Percentiles rank a stretch among this genome's conserved stretches.
Conservation (phyloP, 2,329 filamentous ascomycete species). For the Colletotrichum paranaense region DNA sequence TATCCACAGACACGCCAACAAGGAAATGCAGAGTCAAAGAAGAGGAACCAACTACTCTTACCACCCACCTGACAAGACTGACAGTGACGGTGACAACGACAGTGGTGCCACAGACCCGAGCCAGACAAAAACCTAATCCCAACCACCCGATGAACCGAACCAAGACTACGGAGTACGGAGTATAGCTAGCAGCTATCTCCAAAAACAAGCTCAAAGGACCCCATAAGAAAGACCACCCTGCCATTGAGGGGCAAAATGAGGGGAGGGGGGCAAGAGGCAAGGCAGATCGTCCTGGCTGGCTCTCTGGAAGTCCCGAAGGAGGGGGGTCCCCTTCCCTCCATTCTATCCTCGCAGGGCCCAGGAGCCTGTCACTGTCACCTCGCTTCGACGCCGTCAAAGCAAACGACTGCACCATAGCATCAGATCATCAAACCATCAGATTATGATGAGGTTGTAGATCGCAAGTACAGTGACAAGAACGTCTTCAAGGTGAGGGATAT, state of each 20-base stretch:
- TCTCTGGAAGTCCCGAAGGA: background rate
- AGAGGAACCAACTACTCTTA: background rate
- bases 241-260: background rate
- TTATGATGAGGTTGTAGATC: background rate
- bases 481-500: background rate
- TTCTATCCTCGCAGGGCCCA: background rate
- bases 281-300: background rate
- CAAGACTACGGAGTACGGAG: background rate
- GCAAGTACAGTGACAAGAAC: background rate
- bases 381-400: background rate
- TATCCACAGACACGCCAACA: background rate
- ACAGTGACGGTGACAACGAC: background rate
- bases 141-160: background rate
- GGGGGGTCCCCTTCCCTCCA: background rate
- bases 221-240: background rate
- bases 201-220: background rate
- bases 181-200: background rate
- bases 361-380: background rate
- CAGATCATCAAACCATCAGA: background rate
- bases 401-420: background rate
- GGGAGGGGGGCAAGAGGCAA: background rate
- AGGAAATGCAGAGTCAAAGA: background rate
- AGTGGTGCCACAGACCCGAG: background rate
- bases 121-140: background rate
- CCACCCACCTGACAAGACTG: background rate